A percentile compares a stretch with the other conserved stretches of the same genome.
phyloP scores from a whole-genome alignment of 1,284 basidiomycete species.

The Bjerkandera adusta region DNA sequence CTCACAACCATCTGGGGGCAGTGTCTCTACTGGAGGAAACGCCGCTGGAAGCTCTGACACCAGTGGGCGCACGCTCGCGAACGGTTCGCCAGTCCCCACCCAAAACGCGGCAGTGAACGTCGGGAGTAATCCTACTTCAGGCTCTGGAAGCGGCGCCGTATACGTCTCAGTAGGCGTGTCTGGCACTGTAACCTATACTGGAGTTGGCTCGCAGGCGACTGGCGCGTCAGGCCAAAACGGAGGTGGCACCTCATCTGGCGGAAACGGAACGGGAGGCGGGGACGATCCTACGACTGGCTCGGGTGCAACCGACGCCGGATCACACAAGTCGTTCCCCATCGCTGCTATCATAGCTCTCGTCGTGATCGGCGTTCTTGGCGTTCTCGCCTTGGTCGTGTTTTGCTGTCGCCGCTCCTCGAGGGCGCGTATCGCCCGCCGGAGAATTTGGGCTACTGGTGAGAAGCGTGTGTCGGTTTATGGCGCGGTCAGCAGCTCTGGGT shows the following conservation, averaged over 20 bases:
- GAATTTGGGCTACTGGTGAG: constrained; percentile 23
- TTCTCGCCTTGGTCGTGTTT: constrained; percentile 10
- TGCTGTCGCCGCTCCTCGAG: constrained; percentile 15
- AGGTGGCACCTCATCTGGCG: not conserved
- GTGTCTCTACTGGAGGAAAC: not conserved
- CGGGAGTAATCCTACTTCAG: constrained; percentile 1
- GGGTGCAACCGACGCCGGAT: not conserved
- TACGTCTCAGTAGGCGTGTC: not conserved
- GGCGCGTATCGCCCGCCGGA: constrained; percentile 22
- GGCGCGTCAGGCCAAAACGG: constrained; percentile 6
- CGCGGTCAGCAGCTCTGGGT: constrained; percentile 19
- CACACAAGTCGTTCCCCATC: constrained; percentile 16
- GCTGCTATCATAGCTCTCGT: constrained; percentile 14
- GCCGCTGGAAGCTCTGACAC: not conserved
- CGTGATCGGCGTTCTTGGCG: constrained; percentile 10
- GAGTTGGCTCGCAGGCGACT: not conserved
- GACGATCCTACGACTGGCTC: constrained; percentile 1
- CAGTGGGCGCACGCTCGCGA: too few relatives aligned
- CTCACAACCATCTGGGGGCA: too few relatives aligned
- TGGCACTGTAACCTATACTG: constrained; percentile 1
- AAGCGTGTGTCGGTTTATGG: constrained; percentile 11
- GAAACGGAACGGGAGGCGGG: not conserved
- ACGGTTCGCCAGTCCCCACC: not conserved
- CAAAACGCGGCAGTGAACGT: constrained; percentile 10
- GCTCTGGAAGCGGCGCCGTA: not conserved